phyloP scores from a whole-genome alignment of 2,329 filamentous ascomycete genomes.

The Zarea fungicola region DNA sequence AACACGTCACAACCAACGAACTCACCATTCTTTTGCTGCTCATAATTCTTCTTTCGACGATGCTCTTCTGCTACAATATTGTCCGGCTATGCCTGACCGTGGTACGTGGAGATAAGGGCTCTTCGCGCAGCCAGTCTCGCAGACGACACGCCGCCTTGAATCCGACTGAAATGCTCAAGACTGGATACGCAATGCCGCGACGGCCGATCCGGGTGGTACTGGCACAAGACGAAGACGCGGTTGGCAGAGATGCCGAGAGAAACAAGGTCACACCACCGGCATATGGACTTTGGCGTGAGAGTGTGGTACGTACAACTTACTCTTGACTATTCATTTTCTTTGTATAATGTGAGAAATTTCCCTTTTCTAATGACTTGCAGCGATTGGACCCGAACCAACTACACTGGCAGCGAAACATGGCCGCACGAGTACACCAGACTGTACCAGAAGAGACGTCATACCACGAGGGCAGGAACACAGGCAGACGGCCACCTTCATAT shows the following conservation, averaged over 20 bases:
- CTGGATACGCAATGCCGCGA: conserved; percentile 64
- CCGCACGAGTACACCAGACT: conserved; percentile 20
- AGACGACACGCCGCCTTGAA: background rate
- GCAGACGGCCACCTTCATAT: conserved; percentile 65
- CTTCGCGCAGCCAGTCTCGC: conserved; percentile 16
- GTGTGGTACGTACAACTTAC: conserved; percentile 56
- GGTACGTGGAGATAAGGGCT: conserved; percentile 39
- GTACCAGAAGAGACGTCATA: conserved; percentile 15
- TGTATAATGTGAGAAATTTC: background rate
- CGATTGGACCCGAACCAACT: conserved; percentile 75
- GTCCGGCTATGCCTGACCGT: conserved; percentile 67
- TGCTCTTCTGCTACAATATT: conserved; percentile 77
- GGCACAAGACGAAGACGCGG: conserved; percentile 67
- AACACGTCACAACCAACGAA: conserved; percentile 58
- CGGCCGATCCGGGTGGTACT: conserved; percentile 73
- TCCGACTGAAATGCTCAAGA: conserved; percentile 19
- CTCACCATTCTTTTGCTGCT: conserved; percentile 78
- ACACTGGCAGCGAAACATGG: conserved; percentile 68
- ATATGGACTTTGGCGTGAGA: conserved; percentile 80
- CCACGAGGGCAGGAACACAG: conserved; percentile 20
- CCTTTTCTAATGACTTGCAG: conserved; percentile 31
- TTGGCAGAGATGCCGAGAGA: conserved; percentile 48
- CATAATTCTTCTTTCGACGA: conserved; percentile 65
- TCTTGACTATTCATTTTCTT: background rate
- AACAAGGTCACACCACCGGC: conserved; percentile 66